phyloP scores from a whole-genome alignment of 371 early-diverging fungal genomes.

The Mortierella sp. region DNA sequence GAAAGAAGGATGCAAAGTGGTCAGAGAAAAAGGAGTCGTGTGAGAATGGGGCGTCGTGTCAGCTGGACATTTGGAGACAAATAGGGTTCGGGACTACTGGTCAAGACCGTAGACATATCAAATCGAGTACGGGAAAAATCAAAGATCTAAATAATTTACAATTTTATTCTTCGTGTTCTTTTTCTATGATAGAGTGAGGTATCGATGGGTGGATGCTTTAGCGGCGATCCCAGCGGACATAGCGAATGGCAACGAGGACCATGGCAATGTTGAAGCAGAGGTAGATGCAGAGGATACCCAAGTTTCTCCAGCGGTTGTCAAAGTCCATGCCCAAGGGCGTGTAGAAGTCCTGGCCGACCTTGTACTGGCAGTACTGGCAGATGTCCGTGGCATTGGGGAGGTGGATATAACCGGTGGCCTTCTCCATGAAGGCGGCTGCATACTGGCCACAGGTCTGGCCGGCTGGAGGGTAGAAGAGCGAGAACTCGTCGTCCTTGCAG shows the following conservation, averaged over 20 bases:
- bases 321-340: conserved; percentile 72
- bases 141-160: neutral
- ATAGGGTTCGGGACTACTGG: too few species aligned
- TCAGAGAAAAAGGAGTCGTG: too few species aligned
- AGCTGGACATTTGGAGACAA: too few species aligned
- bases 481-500: conserved; percentile 67
- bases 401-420: conserved; percentile 71
- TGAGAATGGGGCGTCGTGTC: too few species aligned
- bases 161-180: neutral
- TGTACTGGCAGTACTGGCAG: conserved; percentile 80
- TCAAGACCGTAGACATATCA: too few species aligned
- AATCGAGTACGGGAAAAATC: too few species aligned
- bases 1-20: too few species aligned
- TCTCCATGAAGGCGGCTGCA: conserved; percentile 66
- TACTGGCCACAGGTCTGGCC: conserved; percentile 76
- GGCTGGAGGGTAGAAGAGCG: conserved; percentile 66
- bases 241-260: conserved; percentile 62
- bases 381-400: conserved; percentile 61
- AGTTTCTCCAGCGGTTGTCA: conserved; percentile 79
- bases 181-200: neutral
- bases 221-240: conserved; percentile 28
- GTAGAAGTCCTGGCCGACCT: conserved; percentile 72
- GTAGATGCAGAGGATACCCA: conserved; percentile 76
- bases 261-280: conserved; percentile 68
- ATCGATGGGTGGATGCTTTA: conserved; percentile 6